Conservation (phyloP, 2,329 filamentous ascomycete genomes). For the Stachybotrys chartarum region DNA sequence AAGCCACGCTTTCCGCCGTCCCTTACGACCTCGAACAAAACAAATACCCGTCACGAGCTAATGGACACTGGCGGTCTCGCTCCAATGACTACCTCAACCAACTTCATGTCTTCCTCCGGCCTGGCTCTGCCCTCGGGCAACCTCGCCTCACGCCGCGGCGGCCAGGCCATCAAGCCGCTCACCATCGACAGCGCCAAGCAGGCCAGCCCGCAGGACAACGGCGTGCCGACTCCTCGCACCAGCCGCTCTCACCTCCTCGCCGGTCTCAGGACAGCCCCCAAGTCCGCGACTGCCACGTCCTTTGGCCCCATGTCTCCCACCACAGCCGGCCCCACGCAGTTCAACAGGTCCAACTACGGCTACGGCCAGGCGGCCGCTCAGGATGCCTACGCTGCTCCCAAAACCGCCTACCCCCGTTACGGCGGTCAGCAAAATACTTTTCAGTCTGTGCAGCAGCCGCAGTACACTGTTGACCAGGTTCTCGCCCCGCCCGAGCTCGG, state of each 20-base stretch:
- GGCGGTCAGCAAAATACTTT: constrained; percentile 23
- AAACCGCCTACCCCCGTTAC: constrained; percentile 50
- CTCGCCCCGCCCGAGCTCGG: constrained; percentile 76
- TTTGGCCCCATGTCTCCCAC: constrained; percentile 62
- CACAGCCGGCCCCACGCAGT: constrained; percentile 29
- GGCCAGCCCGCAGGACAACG: constrained; percentile 52
- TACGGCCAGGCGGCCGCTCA: constrained; percentile 39
- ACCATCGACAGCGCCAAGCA: constrained; percentile 68
- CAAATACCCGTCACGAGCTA: constrained; percentile 26
- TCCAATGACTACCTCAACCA: constrained; percentile 96
- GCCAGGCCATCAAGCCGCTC: constrained; percentile 83
- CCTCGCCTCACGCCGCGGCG: constrained; percentile 78
- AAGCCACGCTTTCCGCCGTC: not conserved
- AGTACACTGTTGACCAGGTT: constrained; percentile 81
- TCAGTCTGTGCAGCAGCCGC: constrained; percentile 29
- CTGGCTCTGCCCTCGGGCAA: constrained; percentile 72
- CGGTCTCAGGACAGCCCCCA: constrained; percentile 87
- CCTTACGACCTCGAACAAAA: not conserved
- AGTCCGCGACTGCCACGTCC: constrained; percentile 66
- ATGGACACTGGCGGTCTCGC: constrained; percentile 98
- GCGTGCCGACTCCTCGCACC: constrained; percentile 77
- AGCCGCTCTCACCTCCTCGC: constrained; percentile 92
- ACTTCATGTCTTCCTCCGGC: constrained; percentile 62
- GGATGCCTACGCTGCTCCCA: constrained; percentile 41
- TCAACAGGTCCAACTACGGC: constrained; percentile 34